Base-by-base conservation (phyloP, 176 grass and related monocot species). In the Thalia dealbata region DNA sequence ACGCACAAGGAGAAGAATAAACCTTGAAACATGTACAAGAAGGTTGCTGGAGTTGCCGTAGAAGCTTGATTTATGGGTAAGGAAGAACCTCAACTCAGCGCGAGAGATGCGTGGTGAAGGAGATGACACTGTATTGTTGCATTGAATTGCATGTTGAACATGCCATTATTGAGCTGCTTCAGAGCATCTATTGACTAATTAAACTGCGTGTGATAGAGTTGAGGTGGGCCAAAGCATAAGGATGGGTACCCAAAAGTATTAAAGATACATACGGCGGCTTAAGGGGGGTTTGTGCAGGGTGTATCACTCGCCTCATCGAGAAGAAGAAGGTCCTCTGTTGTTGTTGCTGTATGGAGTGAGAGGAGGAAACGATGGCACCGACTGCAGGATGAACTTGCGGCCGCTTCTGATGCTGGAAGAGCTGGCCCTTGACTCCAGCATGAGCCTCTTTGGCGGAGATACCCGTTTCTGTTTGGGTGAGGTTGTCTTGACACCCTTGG, bases 281-380 rank as follows among this genome's bases (percentile, higher is more conserved):
- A 24, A 24, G 24, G 13, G 2, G 25, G 5, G 3, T 13, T 62
- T 62, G 23, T 11, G 24, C 59, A 32, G 27, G n/a, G n/a, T n/a
- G n/a, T n/a, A n/a, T n/a, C n/a, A n/a, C n/a, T n/a, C n/a, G n/a
- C n/a, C n/a, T n/a, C n/a, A n/a, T n/a, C n/a, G n/a, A n/a, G n/a
- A n/a, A n/a, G n/a, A n/a, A n/a, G n/a, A n/a, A 61, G 19, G 16
- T 12, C 55, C 77, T 71, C 77, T 68, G 50, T 22, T 62, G 14
- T 62, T 71, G 19, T 79, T 79, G 32, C 77, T 79, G 67, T 71
- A 71, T 3, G 77, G 77, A 61, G 77, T 79, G 62, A 79, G 77
- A 10, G 77, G 77, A 71, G 77, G 77, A 71, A 79, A 79, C 7
- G 77, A 79, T 71, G 77, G 77, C 10, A 79, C 77, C 3, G 77